phyloP scores from a whole-genome alignment of 202 grass and related monocot species.

The Eragrostis tef region DNA sequence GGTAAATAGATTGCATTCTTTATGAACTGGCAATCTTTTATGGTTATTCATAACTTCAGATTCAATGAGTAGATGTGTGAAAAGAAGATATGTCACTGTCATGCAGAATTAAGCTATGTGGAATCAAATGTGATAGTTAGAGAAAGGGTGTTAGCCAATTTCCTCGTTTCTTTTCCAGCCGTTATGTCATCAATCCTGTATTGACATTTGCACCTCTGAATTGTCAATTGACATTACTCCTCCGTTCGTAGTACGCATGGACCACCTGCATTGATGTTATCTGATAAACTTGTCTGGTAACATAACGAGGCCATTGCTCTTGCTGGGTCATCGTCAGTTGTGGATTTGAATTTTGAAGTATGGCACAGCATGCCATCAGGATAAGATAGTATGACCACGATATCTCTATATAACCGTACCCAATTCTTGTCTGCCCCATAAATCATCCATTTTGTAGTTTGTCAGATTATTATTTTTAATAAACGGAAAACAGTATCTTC shows the following conservation, averaged over 20 bases:
- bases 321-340: background rate
- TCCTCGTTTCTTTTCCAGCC: background rate
- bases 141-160: background rate
- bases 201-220: too few species aligned
- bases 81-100: background rate
- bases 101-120: background rate
- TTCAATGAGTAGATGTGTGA: background rate
- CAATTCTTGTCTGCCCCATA: too few species aligned
- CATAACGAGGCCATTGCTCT: background rate
- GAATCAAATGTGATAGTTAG: background rate
- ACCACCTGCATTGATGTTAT: constrained; percentile 22
- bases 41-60: background rate
- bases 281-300: background rate
- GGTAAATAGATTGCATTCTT: background rate
- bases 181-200: background rate
- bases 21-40: background rate
- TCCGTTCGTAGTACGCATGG: background rate
- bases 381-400: too few species aligned
- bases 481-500: too few species aligned
- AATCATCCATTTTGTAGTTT: too few species aligned
- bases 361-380: background rate
- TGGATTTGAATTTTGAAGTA: constrained; percentile 2
- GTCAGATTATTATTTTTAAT: too few species aligned
- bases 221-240: background rate
- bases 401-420: too few species aligned